Evolutionary conservation across 345 rosid species (phyloP).

Genomic region (Moricandia moricandioides): DNA sequence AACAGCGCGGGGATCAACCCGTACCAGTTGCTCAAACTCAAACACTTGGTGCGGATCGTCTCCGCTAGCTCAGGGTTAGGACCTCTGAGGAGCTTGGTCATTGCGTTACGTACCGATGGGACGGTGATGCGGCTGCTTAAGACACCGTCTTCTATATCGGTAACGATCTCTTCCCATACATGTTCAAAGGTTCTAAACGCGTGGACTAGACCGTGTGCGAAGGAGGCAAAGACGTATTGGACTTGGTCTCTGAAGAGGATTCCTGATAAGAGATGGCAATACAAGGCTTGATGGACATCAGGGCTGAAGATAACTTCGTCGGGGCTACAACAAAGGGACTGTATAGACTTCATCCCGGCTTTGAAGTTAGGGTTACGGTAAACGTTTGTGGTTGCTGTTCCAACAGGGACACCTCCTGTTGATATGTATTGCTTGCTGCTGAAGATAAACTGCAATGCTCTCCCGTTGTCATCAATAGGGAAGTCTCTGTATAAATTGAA

Average conservation of each 20-base stretch:
- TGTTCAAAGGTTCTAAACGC: constrained; percentile 82
- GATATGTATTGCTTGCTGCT: constrained; percentile 74
- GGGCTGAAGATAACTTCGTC: constrained; percentile 91
- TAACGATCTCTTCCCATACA: constrained; percentile 79
- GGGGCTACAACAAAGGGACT: constrained; percentile 75
- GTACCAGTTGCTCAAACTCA: constrained; percentile 79
- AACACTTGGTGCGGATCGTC: constrained; percentile 50
- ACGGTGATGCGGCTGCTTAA: constrained; percentile 53
- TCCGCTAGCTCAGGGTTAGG: constrained; percentile 77
- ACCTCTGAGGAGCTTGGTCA: constrained; percentile 62
- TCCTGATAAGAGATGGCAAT: constrained; percentile 96
- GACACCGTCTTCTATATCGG: constrained; percentile 60
- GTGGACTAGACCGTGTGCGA: constrained; percentile 78
- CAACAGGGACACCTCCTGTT: constrained; percentile 70
- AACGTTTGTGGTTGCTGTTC: constrained; percentile 89
- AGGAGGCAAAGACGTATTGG: constrained; percentile 66
- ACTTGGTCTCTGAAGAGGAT: constrained; percentile 69
- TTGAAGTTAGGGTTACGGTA: constrained; percentile 60
- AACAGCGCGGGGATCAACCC: constrained; percentile 82
- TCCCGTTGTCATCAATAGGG: constrained; percentile 62
- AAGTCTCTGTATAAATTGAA: constrained; percentile 56
- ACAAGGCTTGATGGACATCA: constrained; percentile 79
- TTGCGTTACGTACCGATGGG: constrained; percentile 59
- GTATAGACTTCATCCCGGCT: constrained; percentile 58
- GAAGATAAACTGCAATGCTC: constrained; percentile 68